phyloP scores from a whole-genome alignment of 768 basidiomycete species.

The Phlebiopsis flavidoalba region DNA sequence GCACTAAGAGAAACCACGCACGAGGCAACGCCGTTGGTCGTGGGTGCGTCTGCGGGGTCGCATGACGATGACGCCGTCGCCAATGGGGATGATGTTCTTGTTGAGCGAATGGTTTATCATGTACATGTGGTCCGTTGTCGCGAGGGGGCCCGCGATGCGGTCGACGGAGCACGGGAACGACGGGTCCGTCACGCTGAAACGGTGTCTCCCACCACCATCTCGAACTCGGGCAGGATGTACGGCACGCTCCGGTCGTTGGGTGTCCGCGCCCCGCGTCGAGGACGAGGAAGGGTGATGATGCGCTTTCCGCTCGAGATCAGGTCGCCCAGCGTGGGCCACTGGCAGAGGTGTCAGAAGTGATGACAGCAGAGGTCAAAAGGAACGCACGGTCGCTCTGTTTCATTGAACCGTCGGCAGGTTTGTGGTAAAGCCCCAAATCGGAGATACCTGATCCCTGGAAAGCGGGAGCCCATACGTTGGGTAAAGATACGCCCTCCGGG shows the following conservation, averaged over 20 bases:
- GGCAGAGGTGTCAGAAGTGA: constrained; percentile 18
- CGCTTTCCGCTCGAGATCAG: constrained; percentile 56
- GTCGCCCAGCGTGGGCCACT: constrained; percentile 64
- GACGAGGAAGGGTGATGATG: constrained; percentile 60
- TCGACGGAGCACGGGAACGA: constrained; percentile 51
- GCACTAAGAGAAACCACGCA: constrained; percentile 9
- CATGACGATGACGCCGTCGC: constrained; percentile 22
- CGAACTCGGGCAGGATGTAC: constrained; percentile 54
- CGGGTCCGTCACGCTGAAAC: constrained; percentile 42
- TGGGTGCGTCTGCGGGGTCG: constrained; percentile 23
- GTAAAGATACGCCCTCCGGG: constrained; percentile 47
- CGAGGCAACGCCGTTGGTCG: constrained; percentile 28
- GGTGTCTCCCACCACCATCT: constrained; percentile 59
- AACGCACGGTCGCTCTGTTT: constrained; percentile 19
- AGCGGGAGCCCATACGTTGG: constrained; percentile 44
- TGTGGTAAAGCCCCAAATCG: constrained; percentile 37
- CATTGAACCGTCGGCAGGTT: constrained; percentile 36
- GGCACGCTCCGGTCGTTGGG: constrained; percentile 28
- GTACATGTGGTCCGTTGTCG: constrained; percentile 47
- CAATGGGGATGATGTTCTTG: constrained; percentile 26
- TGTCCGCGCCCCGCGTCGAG: constrained; percentile 26
- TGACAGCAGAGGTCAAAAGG: neutral
- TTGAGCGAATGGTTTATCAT: constrained; percentile 58
- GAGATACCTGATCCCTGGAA: constrained; percentile 46
- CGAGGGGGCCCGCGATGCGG: constrained; percentile 43